Evolutionary conservation across 345 rosid species (phyloP).

Genomic region (Boechera stricta): DNA sequence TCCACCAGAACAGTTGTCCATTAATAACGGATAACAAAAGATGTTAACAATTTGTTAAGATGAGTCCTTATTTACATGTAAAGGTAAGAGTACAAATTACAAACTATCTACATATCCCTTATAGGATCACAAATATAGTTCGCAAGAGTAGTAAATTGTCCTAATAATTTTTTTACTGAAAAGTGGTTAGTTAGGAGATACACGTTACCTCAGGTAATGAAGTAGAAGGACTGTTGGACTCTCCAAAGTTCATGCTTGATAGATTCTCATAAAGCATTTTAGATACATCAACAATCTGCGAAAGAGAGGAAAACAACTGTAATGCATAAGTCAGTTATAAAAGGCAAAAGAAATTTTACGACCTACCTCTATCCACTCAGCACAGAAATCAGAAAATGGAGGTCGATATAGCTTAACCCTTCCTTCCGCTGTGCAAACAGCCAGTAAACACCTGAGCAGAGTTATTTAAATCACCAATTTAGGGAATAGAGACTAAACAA

Average conservation of each 20-base stretch:
- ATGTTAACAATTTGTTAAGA: neutral
- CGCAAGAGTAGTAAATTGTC: neutral
- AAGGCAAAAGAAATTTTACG: neutral
- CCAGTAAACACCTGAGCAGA: conserved; percentile 76
- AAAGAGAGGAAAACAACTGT: conserved; percentile 34
- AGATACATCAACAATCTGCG: conserved; percentile 72
- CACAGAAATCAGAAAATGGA: conserved; percentile 78
- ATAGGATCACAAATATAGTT: conserved; percentile 5
- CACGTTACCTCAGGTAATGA: conserved; percentile 59
- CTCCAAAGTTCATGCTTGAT: conserved; percentile 54
- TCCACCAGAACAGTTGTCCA: neutral
- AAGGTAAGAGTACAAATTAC: neutral
- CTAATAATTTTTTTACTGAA: neutral
- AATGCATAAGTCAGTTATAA: neutral
- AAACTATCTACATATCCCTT: conserved; percentile 12
- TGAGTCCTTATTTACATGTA: neutral
- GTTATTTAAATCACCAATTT: conserved; percentile 17
- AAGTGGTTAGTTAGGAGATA: conserved; percentile 6
- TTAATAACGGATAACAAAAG: neutral
- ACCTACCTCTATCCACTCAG: conserved; percentile 93
- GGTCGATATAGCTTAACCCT: conserved; percentile 81
- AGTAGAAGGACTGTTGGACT: conserved; percentile 44
- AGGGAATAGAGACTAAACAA: neutral
- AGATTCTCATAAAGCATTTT: conserved; percentile 63
- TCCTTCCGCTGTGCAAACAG: conserved; percentile 86